A percentile compares a stretch with the other conserved stretches of the same genome.
Conservation (phyloP, 1,284 basidiomycete species). For the Schizopora paradoxa region DNA sequence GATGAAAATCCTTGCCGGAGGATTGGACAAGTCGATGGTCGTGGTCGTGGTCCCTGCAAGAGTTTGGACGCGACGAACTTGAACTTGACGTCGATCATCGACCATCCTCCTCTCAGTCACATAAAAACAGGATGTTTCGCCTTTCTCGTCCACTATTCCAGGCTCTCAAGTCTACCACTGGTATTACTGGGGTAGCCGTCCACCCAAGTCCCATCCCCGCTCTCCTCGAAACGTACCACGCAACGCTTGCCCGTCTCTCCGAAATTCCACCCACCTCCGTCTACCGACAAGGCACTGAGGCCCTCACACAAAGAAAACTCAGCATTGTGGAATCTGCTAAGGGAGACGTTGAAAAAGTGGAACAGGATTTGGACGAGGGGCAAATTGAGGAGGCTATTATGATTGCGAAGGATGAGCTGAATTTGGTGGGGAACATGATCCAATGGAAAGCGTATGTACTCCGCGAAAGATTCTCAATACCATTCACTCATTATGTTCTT, state of each 20-base stretch:
- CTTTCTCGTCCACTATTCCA: constrained; percentile 68
- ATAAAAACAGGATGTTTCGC: constrained; percentile 83
- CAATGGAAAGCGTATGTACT: constrained; percentile 93
- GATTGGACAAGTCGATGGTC: constrained; percentile 6
- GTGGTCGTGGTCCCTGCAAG: background rate
- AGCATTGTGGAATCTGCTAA: constrained; percentile 65
- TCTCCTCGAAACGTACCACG: constrained; percentile 71
- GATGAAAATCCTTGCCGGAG: background rate
- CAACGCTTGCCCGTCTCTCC: constrained; percentile 70
- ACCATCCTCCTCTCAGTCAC: constrained; percentile 3
- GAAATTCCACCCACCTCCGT: constrained; percentile 76
- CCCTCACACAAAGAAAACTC: constrained; percentile 81
- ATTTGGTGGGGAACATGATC: constrained; percentile 76
- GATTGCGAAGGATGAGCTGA: constrained; percentile 81
- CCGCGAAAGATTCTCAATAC: constrained; percentile 9
- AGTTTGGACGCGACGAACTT: background rate
- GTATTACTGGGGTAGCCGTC: constrained; percentile 68
- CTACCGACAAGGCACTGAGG: constrained; percentile 88
- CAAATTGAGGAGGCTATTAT: constrained; percentile 82
- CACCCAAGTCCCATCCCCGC: constrained; percentile 79
- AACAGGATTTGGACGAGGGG: constrained; percentile 71
- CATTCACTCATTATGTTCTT: constrained; percentile 14
- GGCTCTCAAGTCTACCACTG: constrained; percentile 70
- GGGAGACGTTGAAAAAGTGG: constrained; percentile 60
- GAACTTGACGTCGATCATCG: background rate